Conservation (phyloP, 2,329 filamentous ascomycete species). For the Davidsoniella eucalypti region DNA sequence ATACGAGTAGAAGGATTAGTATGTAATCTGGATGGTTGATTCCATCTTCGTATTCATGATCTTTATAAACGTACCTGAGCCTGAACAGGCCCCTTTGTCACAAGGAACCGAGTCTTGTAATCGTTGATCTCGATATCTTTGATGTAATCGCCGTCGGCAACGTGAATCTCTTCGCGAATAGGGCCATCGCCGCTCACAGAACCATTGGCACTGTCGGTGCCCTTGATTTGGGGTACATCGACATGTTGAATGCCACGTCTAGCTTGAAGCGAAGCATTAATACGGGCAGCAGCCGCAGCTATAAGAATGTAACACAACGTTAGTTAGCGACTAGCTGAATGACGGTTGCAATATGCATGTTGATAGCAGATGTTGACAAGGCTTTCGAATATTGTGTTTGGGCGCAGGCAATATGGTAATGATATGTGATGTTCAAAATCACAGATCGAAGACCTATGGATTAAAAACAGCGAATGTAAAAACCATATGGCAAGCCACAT, state of each 20-base stretch:
- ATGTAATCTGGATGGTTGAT: no score
- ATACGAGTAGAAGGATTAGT: constrained; percentile 20
- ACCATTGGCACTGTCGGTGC: constrained; percentile 19
- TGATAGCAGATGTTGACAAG: not conserved
- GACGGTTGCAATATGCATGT: not conserved
- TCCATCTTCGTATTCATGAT: no score
- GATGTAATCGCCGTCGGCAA: constrained; percentile 93
- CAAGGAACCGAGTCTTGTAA: constrained; percentile 83
- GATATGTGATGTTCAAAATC: no score
- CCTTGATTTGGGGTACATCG: constrained; percentile 66
- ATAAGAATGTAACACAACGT: constrained; percentile 13
- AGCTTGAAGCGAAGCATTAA: constrained; percentile 68
- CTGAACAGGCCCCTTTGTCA: constrained; percentile 94
- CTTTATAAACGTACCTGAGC: constrained; percentile 68
- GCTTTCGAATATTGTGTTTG: not conserved
- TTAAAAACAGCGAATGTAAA: not conserved
- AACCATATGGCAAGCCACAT: no score
- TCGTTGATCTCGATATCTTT: constrained; percentile 99
- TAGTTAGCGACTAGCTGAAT: constrained; percentile 16
- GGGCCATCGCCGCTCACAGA: constrained; percentile 25
- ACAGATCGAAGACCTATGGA: no score
- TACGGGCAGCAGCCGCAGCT: constrained; percentile 79
- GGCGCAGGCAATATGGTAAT: no score
- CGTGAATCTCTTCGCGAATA: constrained; percentile 78
- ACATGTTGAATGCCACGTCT: constrained; percentile 84